Conservation (phyloP, 177 flowering plant species). For the Tripterygium wilfordii region DNA sequence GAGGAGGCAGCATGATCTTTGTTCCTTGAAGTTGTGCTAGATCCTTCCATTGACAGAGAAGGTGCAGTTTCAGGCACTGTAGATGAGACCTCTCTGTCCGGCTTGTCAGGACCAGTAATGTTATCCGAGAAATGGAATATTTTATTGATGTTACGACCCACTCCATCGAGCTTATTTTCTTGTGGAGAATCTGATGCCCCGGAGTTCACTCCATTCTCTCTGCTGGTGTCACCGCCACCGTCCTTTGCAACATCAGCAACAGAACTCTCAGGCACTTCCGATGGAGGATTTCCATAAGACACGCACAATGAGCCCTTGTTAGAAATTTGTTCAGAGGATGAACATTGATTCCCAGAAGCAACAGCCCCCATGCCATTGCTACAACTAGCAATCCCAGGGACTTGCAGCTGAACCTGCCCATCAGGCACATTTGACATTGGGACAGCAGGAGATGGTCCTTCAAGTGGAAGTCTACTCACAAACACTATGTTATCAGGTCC, state of each 20-base stretch:
- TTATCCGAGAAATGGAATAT: too few relatives aligned
- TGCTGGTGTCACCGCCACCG: too few relatives aligned
- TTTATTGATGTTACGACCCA: too few relatives aligned
- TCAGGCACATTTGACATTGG: background rate
- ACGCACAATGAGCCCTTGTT: background rate
- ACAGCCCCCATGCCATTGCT: background rate
- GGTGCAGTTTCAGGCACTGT: constrained; percentile 10
- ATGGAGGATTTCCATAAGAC: too few relatives aligned
- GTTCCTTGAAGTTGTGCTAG: background rate
- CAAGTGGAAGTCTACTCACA: background rate
- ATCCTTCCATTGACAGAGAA: background rate
- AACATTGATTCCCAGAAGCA: background rate
- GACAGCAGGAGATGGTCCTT: constrained; percentile 4
- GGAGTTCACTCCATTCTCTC: too few relatives aligned
- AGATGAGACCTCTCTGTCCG: background rate
- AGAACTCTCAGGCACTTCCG: too few relatives aligned
- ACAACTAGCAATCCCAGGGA: constrained; percentile 1
- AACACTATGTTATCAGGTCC: background rate
- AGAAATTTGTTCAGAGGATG: constrained; percentile 1
- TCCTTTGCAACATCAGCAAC: too few relatives aligned
- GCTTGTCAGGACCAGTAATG: too few relatives aligned
- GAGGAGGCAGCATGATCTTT: background rate
- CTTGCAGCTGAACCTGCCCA: background rate
- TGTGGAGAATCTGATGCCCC: too few relatives aligned
- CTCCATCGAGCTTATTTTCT: too few relatives aligned